These are phyloP conservation scores for Moesziomyces parantarcticus DNA, from an alignment of 1,284 basidiomycete genomes.

Conservation along the genomic window DNA sequence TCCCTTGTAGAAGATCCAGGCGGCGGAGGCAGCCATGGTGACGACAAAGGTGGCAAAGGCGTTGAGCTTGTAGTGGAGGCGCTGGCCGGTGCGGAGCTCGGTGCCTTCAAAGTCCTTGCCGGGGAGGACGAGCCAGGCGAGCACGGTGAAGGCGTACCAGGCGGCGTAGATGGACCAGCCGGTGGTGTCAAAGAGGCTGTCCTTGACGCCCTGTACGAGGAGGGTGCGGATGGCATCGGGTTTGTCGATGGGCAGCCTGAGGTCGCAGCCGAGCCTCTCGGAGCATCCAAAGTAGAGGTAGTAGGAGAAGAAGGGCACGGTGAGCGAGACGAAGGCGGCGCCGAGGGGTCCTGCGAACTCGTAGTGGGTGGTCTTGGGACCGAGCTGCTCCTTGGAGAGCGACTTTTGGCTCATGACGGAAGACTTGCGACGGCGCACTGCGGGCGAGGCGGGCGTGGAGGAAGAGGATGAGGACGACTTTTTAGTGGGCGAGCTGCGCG, in stretches of 20 bases:
- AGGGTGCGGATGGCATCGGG: constrained; percentile 34
- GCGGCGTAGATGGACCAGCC: constrained; percentile 81
- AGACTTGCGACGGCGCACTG: constrained; percentile 29
- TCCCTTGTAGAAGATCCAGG: constrained; percentile 79
- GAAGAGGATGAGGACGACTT: constrained; percentile 12
- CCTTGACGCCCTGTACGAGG: constrained; percentile 40
- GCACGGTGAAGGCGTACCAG: constrained; percentile 90
- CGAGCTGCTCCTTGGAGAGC: constrained; percentile 65
- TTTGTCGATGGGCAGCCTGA: constrained; percentile 49
- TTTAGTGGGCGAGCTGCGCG: constrained; percentile 24
- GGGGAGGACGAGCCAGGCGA: constrained; percentile 85
- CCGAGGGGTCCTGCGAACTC: constrained; percentile 90
- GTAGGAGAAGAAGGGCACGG: constrained; percentile 81
- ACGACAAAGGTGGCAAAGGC: constrained; percentile 85
- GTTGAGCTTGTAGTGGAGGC: constrained; percentile 89
- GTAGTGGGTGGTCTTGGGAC: constrained; percentile 73
- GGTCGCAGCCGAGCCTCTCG: constrained; percentile 70
- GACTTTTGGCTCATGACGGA: constrained; percentile 43
- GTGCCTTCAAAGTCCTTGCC: constrained; percentile 86
- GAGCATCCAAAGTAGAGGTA: constrained; percentile 87
- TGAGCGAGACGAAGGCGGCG: constrained; percentile 78
- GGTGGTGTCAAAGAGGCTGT: constrained; percentile 79
- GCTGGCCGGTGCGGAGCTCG: constrained; percentile 81
- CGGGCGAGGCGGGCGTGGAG: constrained; percentile 22
- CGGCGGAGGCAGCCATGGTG: constrained; percentile 72